phyloP scores from a whole-genome alignment of 441 rosid species.

The Syzygium syzygioides region DNA sequence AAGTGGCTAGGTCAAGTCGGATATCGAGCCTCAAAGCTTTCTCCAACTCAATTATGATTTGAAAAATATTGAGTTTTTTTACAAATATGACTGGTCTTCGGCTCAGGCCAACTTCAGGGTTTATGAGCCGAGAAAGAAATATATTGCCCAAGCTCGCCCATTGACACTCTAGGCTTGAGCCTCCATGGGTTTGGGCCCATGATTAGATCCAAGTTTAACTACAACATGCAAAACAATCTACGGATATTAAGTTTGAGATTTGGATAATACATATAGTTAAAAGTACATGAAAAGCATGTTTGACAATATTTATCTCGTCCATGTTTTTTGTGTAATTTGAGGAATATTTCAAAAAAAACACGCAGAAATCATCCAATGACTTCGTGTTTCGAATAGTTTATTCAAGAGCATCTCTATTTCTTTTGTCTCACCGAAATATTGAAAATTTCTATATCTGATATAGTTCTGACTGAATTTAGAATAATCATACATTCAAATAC shows the following conservation, averaged over 20 bases:
- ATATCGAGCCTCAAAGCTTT: background rate
- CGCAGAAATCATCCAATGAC: background rate
- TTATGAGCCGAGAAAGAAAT: background rate
- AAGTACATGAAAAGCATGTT: background rate
- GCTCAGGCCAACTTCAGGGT: background rate
- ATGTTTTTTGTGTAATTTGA: background rate
- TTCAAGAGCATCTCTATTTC: background rate
- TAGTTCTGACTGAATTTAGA: background rate
- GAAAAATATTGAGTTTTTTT: background rate
- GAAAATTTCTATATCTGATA: accelerated
- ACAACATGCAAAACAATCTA: background rate
- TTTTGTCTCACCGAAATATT: accelerated
- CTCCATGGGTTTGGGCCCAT: background rate
- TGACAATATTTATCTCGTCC: background rate
- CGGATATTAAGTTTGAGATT: background rate
- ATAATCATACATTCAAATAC: too few relatives aligned
- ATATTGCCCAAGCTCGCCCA: background rate
- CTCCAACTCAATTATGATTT: background rate
- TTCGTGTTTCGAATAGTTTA: background rate
- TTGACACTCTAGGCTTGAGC: background rate
- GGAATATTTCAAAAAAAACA: background rate
- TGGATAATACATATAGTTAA: background rate
- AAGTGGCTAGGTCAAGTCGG: background rate
- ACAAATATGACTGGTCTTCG: background rate
- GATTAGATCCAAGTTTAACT: background rate